Conservation (phyloP, 2,329 filamentous ascomycete genomes). For the Cercospora janseana region DNA sequence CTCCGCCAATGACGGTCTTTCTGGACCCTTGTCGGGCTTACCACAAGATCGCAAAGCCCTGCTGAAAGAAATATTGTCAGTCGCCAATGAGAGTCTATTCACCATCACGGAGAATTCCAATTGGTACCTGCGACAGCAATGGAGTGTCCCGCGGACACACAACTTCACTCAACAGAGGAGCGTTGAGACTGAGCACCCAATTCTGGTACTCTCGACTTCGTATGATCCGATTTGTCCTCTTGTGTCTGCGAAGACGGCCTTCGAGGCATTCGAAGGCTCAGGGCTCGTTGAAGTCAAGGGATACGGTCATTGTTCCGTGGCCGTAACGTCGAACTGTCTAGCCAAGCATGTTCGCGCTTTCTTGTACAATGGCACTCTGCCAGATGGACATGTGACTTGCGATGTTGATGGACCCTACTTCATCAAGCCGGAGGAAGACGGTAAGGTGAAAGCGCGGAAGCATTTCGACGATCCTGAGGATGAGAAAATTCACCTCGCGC, state of each 20-base stretch:
- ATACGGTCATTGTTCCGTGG: constrained; percentile 27
- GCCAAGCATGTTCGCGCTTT: constrained; percentile 25
- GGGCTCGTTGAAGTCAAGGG: constrained; percentile 25
- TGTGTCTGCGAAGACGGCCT: constrained; percentile 22
- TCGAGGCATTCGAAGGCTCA: constrained; percentile 21
- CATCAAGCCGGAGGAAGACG: constrained; percentile 27
- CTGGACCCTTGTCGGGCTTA: constrained; percentile 20
- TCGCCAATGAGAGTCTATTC: constrained; percentile 25
- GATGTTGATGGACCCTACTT: constrained; percentile 28
- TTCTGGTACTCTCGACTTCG: constrained; percentile 25
- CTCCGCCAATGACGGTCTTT: constrained; percentile 21
- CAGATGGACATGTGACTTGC: constrained; percentile 23
- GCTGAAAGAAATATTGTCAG: constrained; percentile 21
- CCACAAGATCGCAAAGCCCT: constrained; percentile 23
- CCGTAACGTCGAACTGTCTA: constrained; percentile 25
- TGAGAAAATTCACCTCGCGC: constrained; percentile 25
- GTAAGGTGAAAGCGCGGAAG: constrained; percentile 23
- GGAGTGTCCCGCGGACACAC: constrained; percentile 22
- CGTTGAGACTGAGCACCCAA: constrained; percentile 23
- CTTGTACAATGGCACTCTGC: constrained; percentile 24
- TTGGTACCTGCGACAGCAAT: constrained; percentile 24
- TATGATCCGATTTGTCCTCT: constrained; percentile 29
- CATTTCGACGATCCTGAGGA: constrained; percentile 19
- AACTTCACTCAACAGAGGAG: constrained; percentile 21
- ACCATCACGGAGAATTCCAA: constrained; percentile 20